Evolutionary conservation across 1,284 basidiomycete genomes (phyloP), one percentile per base, ranked within the genome.

Genomic region (Trichosporon sp.): DNA sequence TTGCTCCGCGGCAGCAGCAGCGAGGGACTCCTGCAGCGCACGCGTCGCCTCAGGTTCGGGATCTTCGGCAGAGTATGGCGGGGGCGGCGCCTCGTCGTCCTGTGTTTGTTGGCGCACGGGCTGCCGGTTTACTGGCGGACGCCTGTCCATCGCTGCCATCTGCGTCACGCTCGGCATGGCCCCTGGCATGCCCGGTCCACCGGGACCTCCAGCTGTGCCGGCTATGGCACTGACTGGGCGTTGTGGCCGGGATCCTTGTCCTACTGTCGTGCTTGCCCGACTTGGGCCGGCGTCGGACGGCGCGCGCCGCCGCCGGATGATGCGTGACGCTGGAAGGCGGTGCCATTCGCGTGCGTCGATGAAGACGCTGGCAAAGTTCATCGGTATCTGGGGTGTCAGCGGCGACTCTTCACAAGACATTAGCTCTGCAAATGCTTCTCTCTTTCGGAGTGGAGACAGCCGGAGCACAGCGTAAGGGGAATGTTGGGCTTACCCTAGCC

Each of bases 21-120:
- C 78, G 5, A 83, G 70, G 54, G 75, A 71, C 32, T 78, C 78
- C 68, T 83, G 76, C 40, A 83, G 70, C 26, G 77, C 67, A 16
- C 78, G 56, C 1, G 82, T 83, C 8, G 78, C 74, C 21, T 81
- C 80, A 1, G 82, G 82, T 46, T 83, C 81, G 4, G 82, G 81
- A 73, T 83, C 82, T 43, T 77, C 70, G 26, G 74, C 70, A 7
- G 78, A 65, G 71, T 83, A 83, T 4, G 81, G 81, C 14, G 82
- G 82, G 1, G 82, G 82, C 5, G 82, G 79, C 1, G 69, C 72
- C 32, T 82, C 82, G 66, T 71, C 71, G 4, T 46, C 46, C 31
- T 2, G 67, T 43, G 4, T 54, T 67, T 6, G 59, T 43, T 6
- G 59, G 31, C 66, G 8, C 19, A 56, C 54, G 7, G 67, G 40